A percentile compares a stretch with the other conserved stretches of the same genome.
phyloP scores from a whole-genome alignment of 495 filamentous ascomycete species.

The Letharia lupina region DNA sequence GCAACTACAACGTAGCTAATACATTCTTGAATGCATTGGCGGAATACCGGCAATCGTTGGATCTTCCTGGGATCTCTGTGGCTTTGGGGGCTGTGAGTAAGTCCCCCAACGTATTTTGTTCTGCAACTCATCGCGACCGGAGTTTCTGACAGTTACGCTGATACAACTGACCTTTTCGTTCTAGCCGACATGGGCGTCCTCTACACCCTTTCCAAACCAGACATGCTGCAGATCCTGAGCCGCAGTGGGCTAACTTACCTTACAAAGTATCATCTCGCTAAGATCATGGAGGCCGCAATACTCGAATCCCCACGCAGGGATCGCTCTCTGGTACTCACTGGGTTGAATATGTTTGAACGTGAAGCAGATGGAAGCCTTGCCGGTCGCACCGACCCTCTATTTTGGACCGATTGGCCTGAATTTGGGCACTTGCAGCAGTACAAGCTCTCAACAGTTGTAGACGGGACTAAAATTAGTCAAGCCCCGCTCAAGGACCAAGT shows the following conservation, averaged over 20 bases:
- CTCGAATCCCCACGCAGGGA: slow-evolving; percentile 16
- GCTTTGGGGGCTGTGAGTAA: slow-evolving; percentile 27
- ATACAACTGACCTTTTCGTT: slow-evolving; percentile 11
- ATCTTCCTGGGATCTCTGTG: slow-evolving; percentile 21
- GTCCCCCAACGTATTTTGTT: neutral
- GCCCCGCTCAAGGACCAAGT: neutral
- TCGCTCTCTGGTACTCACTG: slow-evolving; percentile 15
- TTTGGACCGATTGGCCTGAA: slow-evolving; percentile 16
- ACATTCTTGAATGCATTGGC: slow-evolving; percentile 26
- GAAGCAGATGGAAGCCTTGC: neutral
- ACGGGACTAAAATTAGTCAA: neutral
- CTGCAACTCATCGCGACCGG: neutral
- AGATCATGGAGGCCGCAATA: slow-evolving; percentile 24
- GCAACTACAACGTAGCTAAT: slow-evolving; percentile 28
- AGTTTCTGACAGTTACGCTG: neutral
- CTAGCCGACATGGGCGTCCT: slow-evolving; percentile 20
- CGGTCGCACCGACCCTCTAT: slow-evolving; percentile 3
- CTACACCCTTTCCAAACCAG: slow-evolving; percentile 3
- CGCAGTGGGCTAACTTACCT: slow-evolving; percentile 22
- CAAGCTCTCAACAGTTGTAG: neutral
- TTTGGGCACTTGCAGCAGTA: slow-evolving; percentile 10
- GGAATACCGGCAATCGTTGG: slow-evolving; percentile 23
- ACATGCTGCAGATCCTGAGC: slow-evolving; percentile 12
- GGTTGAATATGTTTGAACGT: slow-evolving; percentile 16
- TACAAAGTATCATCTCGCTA: slow-evolving; percentile 11